Evolutionary conservation across 176 grass and related monocot genomes (phyloP).

Genomic region (Ensete glaucum): DNA sequence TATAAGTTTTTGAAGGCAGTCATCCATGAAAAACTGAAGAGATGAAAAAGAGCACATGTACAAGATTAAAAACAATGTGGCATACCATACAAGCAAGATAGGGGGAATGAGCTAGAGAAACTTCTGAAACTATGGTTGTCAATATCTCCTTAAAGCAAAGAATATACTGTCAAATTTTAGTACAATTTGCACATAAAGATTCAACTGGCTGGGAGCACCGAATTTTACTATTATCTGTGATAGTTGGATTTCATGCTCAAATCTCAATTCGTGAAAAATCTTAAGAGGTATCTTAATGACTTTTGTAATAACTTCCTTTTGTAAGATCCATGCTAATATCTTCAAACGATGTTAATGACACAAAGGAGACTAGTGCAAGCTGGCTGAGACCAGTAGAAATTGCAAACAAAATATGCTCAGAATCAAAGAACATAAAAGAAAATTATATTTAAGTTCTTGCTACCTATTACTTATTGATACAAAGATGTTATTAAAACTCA

Average conservation of each 20-base stretch:
- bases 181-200: neutral
- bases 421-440: too few relatives aligned
- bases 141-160: neutral
- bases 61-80: neutral
- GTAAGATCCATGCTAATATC: too few relatives aligned
- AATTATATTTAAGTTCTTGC: too few relatives aligned
- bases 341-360: too few relatives aligned
- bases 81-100: neutral
- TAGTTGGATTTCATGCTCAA: neutral
- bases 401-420: too few relatives aligned
- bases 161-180: neutral
- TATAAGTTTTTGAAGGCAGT: slow-evolving; percentile 83
- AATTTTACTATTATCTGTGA: neutral
- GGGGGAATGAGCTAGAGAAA: neutral
- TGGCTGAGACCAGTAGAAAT: too few relatives aligned
- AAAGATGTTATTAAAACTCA: neutral
- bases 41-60: neutral
- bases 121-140: neutral
- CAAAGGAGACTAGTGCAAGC: too few relatives aligned
- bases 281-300: too few relatives aligned
- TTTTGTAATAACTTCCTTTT: too few relatives aligned
- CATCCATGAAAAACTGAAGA: slow-evolving; percentile 95
- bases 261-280: too few relatives aligned
- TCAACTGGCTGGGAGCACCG: neutral
- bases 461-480: neutral